These are phyloP conservation scores for Arthrinium phaeospermum DNA, from an alignment of 2,329 filamentous ascomycete genomes.

Conservation along the genomic window DNA sequence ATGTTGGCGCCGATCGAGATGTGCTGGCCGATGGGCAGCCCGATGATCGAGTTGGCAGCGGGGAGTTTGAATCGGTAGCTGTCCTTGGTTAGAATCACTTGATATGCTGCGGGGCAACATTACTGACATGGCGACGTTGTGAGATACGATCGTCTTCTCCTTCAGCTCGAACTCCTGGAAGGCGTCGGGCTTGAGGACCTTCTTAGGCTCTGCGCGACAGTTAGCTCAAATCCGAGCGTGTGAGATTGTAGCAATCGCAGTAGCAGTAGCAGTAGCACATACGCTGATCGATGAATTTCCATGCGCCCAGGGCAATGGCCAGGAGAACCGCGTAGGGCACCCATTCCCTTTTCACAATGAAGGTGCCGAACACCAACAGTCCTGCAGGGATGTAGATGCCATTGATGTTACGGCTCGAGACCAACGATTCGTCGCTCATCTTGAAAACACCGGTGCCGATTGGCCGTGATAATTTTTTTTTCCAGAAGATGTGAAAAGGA, in stretches of 20 bases:
- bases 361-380: slow-evolving; percentile 76
- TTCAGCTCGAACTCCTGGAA: slow-evolving; percentile 94
- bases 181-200: slow-evolving; percentile 82
- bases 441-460: slow-evolving; percentile 27
- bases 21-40: slow-evolving; percentile 97
- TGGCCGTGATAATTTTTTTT: slow-evolving; percentile 14
- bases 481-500: neutral
- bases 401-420: slow-evolving; percentile 71
- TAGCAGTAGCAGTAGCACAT: slow-evolving; percentile 45
- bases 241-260: neutral
- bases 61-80: slow-evolving; percentile 95
- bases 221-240: slow-evolving; percentile 27
- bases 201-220: slow-evolving; percentile 67
- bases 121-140: slow-evolving; percentile 93
- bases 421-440: slow-evolving; percentile 47
- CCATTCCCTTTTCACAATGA: slow-evolving; percentile 81
- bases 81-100: slow-evolving; percentile 24
- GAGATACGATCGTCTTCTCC: slow-evolving; percentile 94
- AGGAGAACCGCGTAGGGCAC: slow-evolving; percentile 71
- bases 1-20: slow-evolving; percentile 90
- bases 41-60: slow-evolving; percentile 78
- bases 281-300: slow-evolving; percentile 77
- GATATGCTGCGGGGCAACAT: slow-evolving; percentile 17
- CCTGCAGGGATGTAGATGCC: slow-evolving; percentile 85
- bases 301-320: slow-evolving; percentile 69